Conservation (phyloP, 2,329 filamentous ascomycete genomes). For the Akanthomyces muscarius region DNA sequence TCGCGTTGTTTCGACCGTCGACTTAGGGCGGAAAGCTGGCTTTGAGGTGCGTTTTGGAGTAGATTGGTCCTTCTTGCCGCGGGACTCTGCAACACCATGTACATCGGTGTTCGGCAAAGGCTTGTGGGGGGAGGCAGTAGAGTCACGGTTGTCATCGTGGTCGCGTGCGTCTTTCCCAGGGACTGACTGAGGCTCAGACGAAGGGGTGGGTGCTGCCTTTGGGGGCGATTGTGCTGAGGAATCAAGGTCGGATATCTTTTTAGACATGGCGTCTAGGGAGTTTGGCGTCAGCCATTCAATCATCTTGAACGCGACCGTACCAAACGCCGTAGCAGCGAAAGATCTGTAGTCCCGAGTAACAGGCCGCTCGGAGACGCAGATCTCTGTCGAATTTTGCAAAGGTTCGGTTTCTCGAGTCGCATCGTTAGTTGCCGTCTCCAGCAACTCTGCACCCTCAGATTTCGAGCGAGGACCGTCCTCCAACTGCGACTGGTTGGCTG, state of each 20-base stretch:
- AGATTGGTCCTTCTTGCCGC: constrained; percentile 3
- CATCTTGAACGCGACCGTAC: constrained; percentile 64
- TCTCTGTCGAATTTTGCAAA: constrained; percentile 16
- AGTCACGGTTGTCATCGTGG: background rate
- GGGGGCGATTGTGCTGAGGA: background rate
- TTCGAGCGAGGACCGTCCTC: background rate
- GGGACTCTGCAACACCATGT: background rate
- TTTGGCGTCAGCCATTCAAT: constrained; percentile 64
- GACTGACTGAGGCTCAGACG: background rate
- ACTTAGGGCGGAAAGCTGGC: constrained; percentile 21
- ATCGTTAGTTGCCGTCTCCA: background rate
- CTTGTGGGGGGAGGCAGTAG: background rate
- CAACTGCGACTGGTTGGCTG: background rate
- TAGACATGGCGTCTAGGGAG: constrained; percentile 47
- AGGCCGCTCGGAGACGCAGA: constrained; percentile 44
- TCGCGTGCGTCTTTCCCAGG: constrained; percentile 3
- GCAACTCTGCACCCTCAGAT: background rate
- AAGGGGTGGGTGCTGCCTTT: background rate
- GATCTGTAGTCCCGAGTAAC: constrained; percentile 54
- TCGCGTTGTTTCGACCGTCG: constrained; percentile 19
- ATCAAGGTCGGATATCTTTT: constrained; percentile 26
- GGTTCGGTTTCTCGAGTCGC: constrained; percentile 1
- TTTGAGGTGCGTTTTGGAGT: constrained; percentile 19
- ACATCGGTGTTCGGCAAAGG: background rate
- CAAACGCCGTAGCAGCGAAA: constrained; percentile 60